Conservation (phyloP, 352 stramenopile genomes). For the Phytophthora chlamydospora region DNA sequence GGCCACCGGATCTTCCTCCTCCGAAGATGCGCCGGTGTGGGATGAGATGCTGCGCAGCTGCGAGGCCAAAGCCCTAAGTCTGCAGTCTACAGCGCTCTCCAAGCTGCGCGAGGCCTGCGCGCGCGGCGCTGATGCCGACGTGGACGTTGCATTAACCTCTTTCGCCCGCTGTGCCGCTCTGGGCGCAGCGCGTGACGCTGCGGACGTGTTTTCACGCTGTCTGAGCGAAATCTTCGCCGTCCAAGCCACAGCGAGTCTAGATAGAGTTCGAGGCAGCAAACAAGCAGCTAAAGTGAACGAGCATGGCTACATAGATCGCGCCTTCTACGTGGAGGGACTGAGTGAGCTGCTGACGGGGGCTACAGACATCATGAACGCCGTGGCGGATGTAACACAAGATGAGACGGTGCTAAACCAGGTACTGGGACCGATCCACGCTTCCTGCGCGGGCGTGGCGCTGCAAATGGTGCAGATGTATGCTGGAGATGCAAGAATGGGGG, state of each 20-base stretch:
- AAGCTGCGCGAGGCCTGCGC: slow-evolving; percentile 52
- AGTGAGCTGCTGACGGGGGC: slow-evolving; percentile 72
- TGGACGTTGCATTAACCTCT: slow-evolving; percentile 52
- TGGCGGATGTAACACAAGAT: slow-evolving; percentile 65
- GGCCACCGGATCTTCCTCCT: slow-evolving; percentile 21
- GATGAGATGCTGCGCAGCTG: slow-evolving; percentile 82
- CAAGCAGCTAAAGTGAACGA: slow-evolving; percentile 65
- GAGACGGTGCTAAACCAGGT: slow-evolving; percentile 45
- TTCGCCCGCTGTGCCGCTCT: slow-evolving; percentile 66
- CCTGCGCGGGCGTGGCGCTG: slow-evolving; percentile 54
- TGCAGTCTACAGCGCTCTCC: slow-evolving; percentile 47
- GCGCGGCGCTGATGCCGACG: slow-evolving; percentile 38
- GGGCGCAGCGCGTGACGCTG: slow-evolving; percentile 35
- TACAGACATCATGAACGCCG: slow-evolving; percentile 81
- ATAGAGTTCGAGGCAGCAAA: slow-evolving; percentile 60
- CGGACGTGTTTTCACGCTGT: slow-evolving; percentile 44
- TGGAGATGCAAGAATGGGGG: slow-evolving; percentile 69
- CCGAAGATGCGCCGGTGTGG: slow-evolving; percentile 43
- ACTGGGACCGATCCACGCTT: slow-evolving; percentile 66
- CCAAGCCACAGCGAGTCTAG: slow-evolving; percentile 56
- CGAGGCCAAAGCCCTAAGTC: slow-evolving; percentile 64
- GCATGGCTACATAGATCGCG: slow-evolving; percentile 84
- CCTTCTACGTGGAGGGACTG: slow-evolving; percentile 81
- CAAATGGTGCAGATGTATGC: slow-evolving; percentile 82
- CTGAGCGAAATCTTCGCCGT: slow-evolving; percentile 62